Evolutionary conservation across 495 filamentous ascomycete species (phyloP).

Genomic region (Aspergillus incahuasiensis): DNA sequence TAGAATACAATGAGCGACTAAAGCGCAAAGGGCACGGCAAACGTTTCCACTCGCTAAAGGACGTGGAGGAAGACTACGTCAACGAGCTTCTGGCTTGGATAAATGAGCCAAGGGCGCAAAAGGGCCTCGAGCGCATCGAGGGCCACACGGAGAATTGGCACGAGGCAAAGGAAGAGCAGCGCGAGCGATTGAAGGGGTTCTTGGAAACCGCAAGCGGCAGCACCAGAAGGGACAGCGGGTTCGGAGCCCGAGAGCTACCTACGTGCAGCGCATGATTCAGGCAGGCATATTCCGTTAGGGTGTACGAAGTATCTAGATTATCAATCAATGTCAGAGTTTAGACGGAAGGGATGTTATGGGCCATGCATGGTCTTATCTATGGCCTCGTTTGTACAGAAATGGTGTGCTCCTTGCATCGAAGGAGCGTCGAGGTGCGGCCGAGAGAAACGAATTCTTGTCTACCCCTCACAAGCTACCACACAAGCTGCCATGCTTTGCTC

Average conservation of each 20-base stretch:
- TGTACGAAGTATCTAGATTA: no score
- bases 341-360: not conserved
- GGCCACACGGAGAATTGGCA: conserved; percentile 46
- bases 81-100: conserved; percentile 49
- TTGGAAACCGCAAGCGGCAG: conserved; percentile 6
- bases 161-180: conserved; percentile 27
- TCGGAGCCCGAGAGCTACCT: conserved; percentile 11
- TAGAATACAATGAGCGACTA: conserved; percentile 48
- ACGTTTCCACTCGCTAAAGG: conserved; percentile 51
- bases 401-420: conserved; percentile 2
- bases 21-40: conserved; percentile 38
- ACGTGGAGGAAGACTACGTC: conserved; percentile 52
- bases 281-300: not conserved
- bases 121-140: conserved; percentile 31
- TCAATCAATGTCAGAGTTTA: not conserved
- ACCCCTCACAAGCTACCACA: not conserved
- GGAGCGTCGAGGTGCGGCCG: not conserved
- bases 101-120: conserved; percentile 32
- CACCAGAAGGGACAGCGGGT: conserved; percentile 11
- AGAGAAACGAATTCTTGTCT: not conserved
- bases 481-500: not conserved
- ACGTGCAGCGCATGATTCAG: not conserved
- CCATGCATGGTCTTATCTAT: not conserved
- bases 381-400: conserved; percentile 1
- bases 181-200: conserved; percentile 22